These are phyloP conservation scores for Pseudocercospora vitis DNA, from an alignment of 2,329 filamentous ascomycete species.

Conservation along the genomic window DNA sequence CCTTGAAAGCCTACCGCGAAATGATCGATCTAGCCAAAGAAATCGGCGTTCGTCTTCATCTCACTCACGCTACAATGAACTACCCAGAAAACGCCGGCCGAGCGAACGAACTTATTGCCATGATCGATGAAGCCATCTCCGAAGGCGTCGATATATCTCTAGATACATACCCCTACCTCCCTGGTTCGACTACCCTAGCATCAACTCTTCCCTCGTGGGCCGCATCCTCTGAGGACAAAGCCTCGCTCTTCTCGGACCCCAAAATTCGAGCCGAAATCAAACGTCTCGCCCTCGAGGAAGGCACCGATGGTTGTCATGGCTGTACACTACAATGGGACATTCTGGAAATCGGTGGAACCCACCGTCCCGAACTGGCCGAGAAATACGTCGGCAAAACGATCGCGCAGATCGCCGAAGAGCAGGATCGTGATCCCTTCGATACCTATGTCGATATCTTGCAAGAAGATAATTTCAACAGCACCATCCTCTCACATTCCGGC, in stretches of 20 bases:
- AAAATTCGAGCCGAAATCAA: slow-evolving; percentile 27
- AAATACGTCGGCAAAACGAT: slow-evolving; percentile 33
- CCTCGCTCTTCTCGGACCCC: slow-evolving; percentile 26
- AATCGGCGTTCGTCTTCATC: slow-evolving; percentile 32
- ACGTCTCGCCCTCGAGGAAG: slow-evolving; percentile 27
- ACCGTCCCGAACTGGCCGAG: slow-evolving; percentile 20
- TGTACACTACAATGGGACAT: slow-evolving; percentile 32
- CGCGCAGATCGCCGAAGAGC: slow-evolving; percentile 28
- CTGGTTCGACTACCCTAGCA: slow-evolving; percentile 32
- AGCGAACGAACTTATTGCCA: slow-evolving; percentile 29
- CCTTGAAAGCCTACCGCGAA: slow-evolving; percentile 31
- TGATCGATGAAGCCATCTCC: slow-evolving; percentile 30
- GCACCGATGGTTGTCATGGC: slow-evolving; percentile 33
- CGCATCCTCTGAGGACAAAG: slow-evolving; percentile 25
- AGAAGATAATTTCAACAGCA: slow-evolving; percentile 32
- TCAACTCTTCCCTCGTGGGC: slow-evolving; percentile 31
- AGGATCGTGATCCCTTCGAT: slow-evolving; percentile 29
- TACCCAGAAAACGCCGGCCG: slow-evolving; percentile 32
- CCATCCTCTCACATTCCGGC: slow-evolving; percentile 32
- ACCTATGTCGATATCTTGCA: slow-evolving; percentile 32
- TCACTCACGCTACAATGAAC: slow-evolving; percentile 36
- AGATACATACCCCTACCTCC: slow-evolving; percentile 35
- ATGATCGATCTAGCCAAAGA: slow-evolving; percentile 33
- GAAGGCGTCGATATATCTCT: slow-evolving; percentile 31
- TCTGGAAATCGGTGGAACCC: slow-evolving; percentile 33